Evolutionary conservation across 192 early-diverging fungal species (phyloP).

Genomic region (Coemansia sp.): DNA sequence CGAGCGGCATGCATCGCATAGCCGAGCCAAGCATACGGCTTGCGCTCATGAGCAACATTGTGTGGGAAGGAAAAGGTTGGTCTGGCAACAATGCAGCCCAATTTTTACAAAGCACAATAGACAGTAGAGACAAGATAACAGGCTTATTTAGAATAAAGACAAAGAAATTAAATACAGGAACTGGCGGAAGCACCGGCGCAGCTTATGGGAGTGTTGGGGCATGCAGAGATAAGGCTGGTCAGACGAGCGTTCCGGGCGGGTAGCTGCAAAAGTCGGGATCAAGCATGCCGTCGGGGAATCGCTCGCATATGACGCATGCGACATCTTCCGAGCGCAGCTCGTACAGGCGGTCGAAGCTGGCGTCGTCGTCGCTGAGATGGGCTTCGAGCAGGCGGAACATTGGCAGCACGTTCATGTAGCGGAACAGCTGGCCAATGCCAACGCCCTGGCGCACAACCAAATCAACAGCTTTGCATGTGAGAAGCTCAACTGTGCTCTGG

Average conservation of each 20-base stretch:
- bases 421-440: constrained; percentile 57
- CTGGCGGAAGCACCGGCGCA: background rate
- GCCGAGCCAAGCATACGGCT: constrained; percentile 6
- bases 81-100: background rate
- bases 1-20: constrained; percentile 13
- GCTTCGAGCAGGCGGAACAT: constrained; percentile 45
- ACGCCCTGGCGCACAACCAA: constrained; percentile 51
- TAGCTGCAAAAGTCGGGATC: constrained; percentile 37
- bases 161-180: constrained; percentile 5
- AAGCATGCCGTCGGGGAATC: constrained; percentile 52
- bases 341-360: constrained; percentile 47
- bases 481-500: constrained; percentile 45
- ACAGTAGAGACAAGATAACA: background rate
- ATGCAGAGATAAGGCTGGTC: background rate
- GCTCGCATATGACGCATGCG: constrained; percentile 42
- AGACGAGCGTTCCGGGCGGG: constrained; percentile 8
- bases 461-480: constrained; percentile 39
- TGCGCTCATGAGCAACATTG: constrained; percentile 1
- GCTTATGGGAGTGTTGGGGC: background rate
- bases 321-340: constrained; percentile 49
- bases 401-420: constrained; percentile 54
- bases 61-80: background rate
- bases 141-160: background rate
- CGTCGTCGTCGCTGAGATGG: constrained; percentile 46
- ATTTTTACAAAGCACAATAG: constrained; percentile 7